Percentiles rank a stretch among this genome's conserved stretches.
Conservation (phyloP, 2,329 filamentous ascomycete genomes). For the Leptographium flavum region DNA sequence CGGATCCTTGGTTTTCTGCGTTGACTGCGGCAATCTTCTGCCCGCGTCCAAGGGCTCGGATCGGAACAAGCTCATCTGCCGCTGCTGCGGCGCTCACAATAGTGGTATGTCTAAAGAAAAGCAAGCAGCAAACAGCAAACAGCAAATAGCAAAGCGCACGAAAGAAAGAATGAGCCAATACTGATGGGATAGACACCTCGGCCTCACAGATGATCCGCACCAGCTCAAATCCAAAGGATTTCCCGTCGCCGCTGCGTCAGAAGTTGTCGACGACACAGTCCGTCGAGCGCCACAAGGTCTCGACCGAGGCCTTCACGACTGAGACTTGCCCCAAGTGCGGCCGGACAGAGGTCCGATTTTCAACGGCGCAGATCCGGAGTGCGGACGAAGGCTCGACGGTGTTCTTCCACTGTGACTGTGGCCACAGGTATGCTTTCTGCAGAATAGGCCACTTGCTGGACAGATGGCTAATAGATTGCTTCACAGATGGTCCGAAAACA, state of each 20-base stretch:
- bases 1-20: conserved; percentile 85
- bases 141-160: neutral
- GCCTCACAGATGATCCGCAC: conserved; percentile 66
- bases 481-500: conserved; percentile 42
- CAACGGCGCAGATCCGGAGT: conserved; percentile 72
- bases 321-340: conserved; percentile 72
- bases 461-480: neutral
- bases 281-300: conserved; percentile 61
- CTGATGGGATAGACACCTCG: conserved; percentile 36
- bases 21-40: conserved; percentile 79
- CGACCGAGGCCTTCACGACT: conserved; percentile 54
- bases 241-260: conserved; percentile 76
- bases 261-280: conserved; percentile 80
- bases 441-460: conserved; percentile 11
- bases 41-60: conserved; percentile 64
- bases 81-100: conserved; percentile 70
- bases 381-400: conserved; percentile 92
- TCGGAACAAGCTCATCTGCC: conserved; percentile 66
- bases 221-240: conserved; percentile 74
- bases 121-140: neutral
- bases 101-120: conserved; percentile 41
- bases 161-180: neutral
- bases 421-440: conserved; percentile 30
- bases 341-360: conserved; percentile 68
- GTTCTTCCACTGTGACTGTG: conserved; percentile 81